Evolutionary conservation across 73 alveolate genomes (phyloP).

Genomic region (Paramecium sonneborni): DNA sequence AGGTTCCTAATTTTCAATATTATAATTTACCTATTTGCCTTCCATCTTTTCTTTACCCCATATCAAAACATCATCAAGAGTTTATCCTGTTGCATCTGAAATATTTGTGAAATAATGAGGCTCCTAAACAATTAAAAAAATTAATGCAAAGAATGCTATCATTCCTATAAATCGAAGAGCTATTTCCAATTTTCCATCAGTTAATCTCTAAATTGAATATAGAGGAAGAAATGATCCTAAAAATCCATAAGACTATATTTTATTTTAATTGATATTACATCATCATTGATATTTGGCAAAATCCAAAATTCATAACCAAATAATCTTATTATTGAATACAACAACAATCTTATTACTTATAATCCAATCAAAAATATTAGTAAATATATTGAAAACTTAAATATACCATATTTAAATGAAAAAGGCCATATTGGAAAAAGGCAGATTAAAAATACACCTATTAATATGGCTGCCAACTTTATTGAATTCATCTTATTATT

Average conservation of each 20-base stretch:
- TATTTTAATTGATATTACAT: neutral
- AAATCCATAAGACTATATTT: conserved; percentile 1
- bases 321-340: neutral
- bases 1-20: conserved; percentile 3
- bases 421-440: conserved; percentile 53
- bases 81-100: neutral
- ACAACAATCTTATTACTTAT: neutral
- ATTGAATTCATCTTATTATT: neutral
- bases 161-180: neutral
- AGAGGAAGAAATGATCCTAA: conserved; percentile 35
- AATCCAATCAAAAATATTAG: neutral
- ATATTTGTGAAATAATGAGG: neutral
- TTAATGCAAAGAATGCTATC: neutral
- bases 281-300: conserved; percentile 38
- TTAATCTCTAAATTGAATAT: neutral
- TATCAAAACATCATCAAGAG: neutral
- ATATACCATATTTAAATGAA: neutral
- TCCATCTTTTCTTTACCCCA: conserved; percentile 5
- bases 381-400: conserved; percentile 1
- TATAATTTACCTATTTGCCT: conserved; percentile 31
- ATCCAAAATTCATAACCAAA: conserved; percentile 52
- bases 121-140: neutral
- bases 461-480: neutral
- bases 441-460: neutral
- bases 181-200: conserved; percentile 37